Conservation (phyloP, 202 grass and related monocot genomes). For the Schoenoplectus tabernaemontani region DNA sequence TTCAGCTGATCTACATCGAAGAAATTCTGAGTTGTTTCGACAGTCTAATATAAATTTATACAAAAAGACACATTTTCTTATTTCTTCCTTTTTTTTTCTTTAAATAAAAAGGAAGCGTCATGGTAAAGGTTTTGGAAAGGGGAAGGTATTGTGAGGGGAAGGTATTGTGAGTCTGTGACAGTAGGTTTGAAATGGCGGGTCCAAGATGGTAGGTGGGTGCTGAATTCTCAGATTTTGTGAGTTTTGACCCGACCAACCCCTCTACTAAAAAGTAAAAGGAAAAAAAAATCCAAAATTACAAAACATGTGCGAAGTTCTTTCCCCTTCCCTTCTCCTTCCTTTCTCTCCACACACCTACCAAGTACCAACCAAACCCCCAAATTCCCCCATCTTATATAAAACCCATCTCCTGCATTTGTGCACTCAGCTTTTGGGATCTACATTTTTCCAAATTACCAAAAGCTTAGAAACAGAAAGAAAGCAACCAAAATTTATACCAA, state of each 20-base stretch:
- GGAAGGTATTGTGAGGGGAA: background rate
- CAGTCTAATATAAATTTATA: no score
- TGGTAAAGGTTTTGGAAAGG: background rate
- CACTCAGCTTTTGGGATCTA: slow-evolving; percentile 17
- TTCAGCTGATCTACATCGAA: background rate
- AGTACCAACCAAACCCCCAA: slow-evolving; percentile 22
- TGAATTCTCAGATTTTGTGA: background rate
- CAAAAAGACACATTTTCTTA: background rate
- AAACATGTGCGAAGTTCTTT: slow-evolving; percentile 1
- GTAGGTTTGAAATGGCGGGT: background rate
- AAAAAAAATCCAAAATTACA: background rate
- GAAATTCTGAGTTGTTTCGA: no score
- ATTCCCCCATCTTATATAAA: background rate
- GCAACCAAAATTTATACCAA: background rate
- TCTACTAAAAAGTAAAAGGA: background rate
- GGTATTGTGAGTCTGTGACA: background rate
- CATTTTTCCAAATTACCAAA: slow-evolving; percentile 16
- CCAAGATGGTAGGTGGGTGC: slow-evolving; percentile 4
- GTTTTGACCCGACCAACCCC: slow-evolving; percentile 26
- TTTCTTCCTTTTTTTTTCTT: background rate
- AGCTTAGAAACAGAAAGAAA: slow-evolving; percentile 12
- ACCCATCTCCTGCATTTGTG: background rate
- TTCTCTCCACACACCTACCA: slow-evolving; percentile 1
- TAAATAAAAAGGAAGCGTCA: background rate
- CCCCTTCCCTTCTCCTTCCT: background rate